phyloP scores from a whole-genome alignment of 345 rosid species.

The Acer campestre region DNA sequence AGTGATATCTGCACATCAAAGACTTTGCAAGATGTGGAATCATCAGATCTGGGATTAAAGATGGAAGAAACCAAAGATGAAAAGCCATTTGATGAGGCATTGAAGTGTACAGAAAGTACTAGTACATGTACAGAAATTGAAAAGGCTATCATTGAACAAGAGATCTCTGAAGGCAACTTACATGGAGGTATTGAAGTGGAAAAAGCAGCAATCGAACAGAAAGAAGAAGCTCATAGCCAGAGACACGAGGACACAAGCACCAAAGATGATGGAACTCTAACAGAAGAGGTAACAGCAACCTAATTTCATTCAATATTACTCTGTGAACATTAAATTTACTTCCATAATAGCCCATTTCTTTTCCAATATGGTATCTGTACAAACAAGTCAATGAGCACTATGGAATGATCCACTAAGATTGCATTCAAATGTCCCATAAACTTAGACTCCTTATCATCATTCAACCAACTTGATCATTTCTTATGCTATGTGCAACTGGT shows the following conservation, averaged over 20 bases:
- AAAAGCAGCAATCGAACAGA: slow-evolving; percentile 18
- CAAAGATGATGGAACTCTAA: background rate
- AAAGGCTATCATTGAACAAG: slow-evolving; percentile 23
- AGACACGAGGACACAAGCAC: slow-evolving; percentile 4
- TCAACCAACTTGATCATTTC: background rate
- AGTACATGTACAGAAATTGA: background rate
- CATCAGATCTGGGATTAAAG: background rate
- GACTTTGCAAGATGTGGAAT: slow-evolving; percentile 16
- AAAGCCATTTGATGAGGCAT: slow-evolving; percentile 20
- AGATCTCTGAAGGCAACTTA: slow-evolving; percentile 18
- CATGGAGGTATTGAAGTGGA: slow-evolving; percentile 23
- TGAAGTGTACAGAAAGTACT: slow-evolving; percentile 6
- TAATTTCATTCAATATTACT: background rate
- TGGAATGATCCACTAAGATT: background rate
- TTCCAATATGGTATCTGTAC: background rate
- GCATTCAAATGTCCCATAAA: slow-evolving; percentile 10
- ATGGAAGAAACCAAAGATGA: slow-evolving; percentile 10
- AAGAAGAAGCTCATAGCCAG: slow-evolving; percentile 19
- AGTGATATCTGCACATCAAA: slow-evolving; percentile 9
- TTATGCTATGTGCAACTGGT: background rate
- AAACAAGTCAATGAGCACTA: background rate
- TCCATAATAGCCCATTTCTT: background rate
- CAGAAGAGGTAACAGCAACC: slow-evolving; percentile 28
- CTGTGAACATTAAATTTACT: background rate
- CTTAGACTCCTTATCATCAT: background rate